Percentiles rank a stretch among this genome's conserved stretches.
Evolutionary conservation across 495 filamentous ascomycete genomes (phyloP).

Genomic region (Pyrenula massariospora): DNA sequence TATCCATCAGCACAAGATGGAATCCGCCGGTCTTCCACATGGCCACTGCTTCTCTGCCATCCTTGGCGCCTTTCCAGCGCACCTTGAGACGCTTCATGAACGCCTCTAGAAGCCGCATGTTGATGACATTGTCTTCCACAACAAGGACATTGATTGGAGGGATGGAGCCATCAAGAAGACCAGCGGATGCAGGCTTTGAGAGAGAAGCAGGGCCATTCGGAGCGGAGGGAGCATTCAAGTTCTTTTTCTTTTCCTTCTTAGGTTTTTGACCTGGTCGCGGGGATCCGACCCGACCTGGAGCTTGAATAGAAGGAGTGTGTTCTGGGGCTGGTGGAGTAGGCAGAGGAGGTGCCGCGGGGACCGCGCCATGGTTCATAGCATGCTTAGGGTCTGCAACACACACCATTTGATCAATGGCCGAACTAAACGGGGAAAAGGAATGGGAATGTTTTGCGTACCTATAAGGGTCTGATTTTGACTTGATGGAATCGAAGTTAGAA

Average conservation of each 20-base stretch:
- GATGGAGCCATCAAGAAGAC: conserved; percentile 71
- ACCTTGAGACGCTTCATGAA: conserved; percentile 96
- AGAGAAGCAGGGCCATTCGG: not conserved
- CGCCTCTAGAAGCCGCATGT: conserved; percentile 80
- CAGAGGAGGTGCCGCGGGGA: conserved; percentile 37
- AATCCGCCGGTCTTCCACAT: conserved; percentile 95
- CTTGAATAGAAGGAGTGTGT: conserved; percentile 33
- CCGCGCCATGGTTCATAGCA: conserved; percentile 8
- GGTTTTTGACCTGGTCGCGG: conserved; percentile 28
- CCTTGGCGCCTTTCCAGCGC: conserved; percentile 93
- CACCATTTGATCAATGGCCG: not conserved
- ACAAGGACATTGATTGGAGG: conserved; percentile 97
- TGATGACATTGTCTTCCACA: conserved; percentile 98
- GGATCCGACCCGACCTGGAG: conserved; percentile 49
- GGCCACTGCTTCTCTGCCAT: conserved; percentile 80
- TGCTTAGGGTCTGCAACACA: conserved; percentile 5
- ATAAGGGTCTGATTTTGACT: conserved; percentile 13
- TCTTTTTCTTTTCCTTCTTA: conserved; percentile 1
- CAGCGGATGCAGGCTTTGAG: conserved; percentile 32
- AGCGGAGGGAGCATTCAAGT: not conserved
- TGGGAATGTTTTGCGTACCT: not conserved
- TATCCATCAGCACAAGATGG: conserved; percentile 96
- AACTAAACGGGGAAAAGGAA: not conserved
- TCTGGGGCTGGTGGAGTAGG: conserved; percentile 44
- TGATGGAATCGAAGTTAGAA: conserved; percentile 21